Base-by-base conservation (phyloP, 2,329 filamentous ascomycete species). In the Calonectria henricotiae region DNA sequence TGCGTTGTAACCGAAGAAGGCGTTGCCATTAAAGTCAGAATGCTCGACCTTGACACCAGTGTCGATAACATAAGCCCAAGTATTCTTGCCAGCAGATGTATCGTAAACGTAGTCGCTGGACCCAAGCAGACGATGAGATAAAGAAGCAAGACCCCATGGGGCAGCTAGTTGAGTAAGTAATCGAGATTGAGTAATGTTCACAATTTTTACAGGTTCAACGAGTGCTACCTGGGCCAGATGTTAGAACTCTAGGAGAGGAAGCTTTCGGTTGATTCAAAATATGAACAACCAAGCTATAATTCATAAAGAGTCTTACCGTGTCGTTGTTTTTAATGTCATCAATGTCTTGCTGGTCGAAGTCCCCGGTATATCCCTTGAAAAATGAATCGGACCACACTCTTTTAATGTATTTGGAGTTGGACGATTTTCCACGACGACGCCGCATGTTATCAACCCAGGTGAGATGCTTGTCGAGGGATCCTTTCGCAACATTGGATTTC, bases 31-130 rank as follows among this genome's bases (percentile, higher is more conserved):
- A 17, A 65, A 65, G 7, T 65, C 62, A 3, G 11, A 15, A 27
- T 62, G 60, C 12, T n/a, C 37, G 5, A 13, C n/a, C 30, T 64
- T 35, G 35, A 54, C 20, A 27, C 47, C 62, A n/a, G 62, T 54
- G 11, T 54, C 35, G 12, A 65, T 23, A 4, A 65, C 32, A n/a
- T 55, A 54, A 25, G 46, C 62, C 37, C 46, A 65, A 5, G 27
- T 20, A 39, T 39, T 43, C 17, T 20, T 49, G 17, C 27, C 20
- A 23, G 41, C 23, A 9, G 60, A n/a, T 23, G 39, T 6, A 20
- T 62, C 35, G 41, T 62, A 62, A 2, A 8, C 9, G 41, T 62
- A 62, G 27, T 35, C 15, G 6, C 13, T 62, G 4, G 23, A 35
- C 23, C 43, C 43, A 35, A 43, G n/a, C 2, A 15, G n/a, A 1